Conservation (phyloP, 2,329 filamentous ascomycete species). For the Bimuria novae-zelandiae region DNA sequence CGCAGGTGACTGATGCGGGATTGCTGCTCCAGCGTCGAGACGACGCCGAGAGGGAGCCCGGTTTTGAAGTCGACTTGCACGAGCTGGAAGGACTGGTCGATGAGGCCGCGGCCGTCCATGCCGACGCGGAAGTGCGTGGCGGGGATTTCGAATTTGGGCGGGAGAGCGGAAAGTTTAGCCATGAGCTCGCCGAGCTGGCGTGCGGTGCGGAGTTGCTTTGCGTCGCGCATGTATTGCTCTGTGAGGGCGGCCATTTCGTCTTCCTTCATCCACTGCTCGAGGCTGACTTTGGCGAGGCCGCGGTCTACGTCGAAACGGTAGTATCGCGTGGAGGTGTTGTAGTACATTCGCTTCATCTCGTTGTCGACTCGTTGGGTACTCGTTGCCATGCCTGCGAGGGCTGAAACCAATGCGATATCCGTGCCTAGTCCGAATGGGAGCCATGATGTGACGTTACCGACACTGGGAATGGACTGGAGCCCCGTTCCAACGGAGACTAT, state of each 20-base stretch:
- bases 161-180: constrained; percentile 43
- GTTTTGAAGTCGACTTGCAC: constrained; percentile 47
- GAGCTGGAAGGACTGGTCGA: constrained; percentile 36
- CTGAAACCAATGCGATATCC: constrained; percentile 44
- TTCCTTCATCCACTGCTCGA: constrained; percentile 50
- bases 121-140: constrained; percentile 40
- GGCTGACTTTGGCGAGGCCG: constrained; percentile 44
- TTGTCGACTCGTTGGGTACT: constrained; percentile 47
- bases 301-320: constrained; percentile 48
- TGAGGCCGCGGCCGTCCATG: constrained; percentile 35
- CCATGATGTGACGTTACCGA: constrained; percentile 44
- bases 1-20: constrained; percentile 30
- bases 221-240: constrained; percentile 46
- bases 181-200: constrained; percentile 41
- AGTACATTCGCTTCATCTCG: constrained; percentile 49
- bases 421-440: constrained; percentile 47
- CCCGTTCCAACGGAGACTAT: constrained; percentile 48
- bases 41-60: constrained; percentile 35
- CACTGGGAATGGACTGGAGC: constrained; percentile 45
- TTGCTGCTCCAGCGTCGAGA: constrained; percentile 24
- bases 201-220: constrained; percentile 36
- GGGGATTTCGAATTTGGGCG: constrained; percentile 42
- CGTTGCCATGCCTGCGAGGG: constrained; percentile 46
- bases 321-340: constrained; percentile 41
- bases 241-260: constrained; percentile 48